Evolutionary conservation across 1,139 yeast species (phyloP), one percentile per base, ranked within the genome.

Genomic region (Sugiyamaella sp.): DNA sequence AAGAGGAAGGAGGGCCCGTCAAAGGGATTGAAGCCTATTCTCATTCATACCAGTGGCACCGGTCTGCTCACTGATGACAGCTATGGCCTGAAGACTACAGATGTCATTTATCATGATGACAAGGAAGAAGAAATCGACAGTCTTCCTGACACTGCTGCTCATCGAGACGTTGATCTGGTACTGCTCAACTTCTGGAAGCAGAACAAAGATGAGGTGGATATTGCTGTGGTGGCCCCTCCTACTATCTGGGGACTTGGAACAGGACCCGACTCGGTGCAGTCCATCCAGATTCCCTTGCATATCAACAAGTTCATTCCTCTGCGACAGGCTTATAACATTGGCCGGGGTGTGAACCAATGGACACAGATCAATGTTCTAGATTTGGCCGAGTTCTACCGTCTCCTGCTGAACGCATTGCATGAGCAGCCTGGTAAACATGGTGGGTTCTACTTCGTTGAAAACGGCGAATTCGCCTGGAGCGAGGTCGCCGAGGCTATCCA

Each of bases 11-110:
- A 14, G 17, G 4, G 39, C 16, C 41, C 48, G 3, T 38, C 40
- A 4, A 64, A 64, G 52, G 66, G 62, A 38, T 51, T 52, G 2
- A 63, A 61, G 16, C 71, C 74, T 2, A 55, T 72, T 37, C 64
- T 73, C 35, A 61, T 75, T 48, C 79, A 75, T 51, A 74, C 77
- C 32, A 72, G 78, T 1, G 79, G 79, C 9, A 73, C 77, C 1
- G 69, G 74, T 6, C 62, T 74, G 22, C 47, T 66, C 20, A 46
- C 53, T 8, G 77, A 74, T 52, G 64, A 58, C 1, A 61, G 73
- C 16, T 51, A 57, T 4, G 63, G 65, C 1, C 61, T 66, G 54
- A 59, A 62, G 10, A 62, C 71, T 1, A 47, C 65, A 3, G 60
- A 57, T n/a, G 65, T 63, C 45, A 62, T 69, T 3, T 73, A 67